These are phyloP conservation scores for Bisporella sp. DNA, from an alignment of 2,329 filamentous ascomycete species.

Conservation along the genomic window DNA sequence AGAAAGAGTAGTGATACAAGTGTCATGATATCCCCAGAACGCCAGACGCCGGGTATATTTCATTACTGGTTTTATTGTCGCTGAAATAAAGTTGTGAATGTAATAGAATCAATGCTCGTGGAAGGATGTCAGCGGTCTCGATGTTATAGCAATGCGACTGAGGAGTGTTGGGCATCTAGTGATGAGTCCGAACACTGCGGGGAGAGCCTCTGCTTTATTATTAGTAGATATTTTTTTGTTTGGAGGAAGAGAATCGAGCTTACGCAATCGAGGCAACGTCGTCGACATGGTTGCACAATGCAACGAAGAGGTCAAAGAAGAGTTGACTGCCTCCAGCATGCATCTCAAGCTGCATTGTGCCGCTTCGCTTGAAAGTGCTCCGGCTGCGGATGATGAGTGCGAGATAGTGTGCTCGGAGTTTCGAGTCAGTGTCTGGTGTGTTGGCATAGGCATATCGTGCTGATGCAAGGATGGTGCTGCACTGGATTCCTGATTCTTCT, in stretches of 20 bases:
- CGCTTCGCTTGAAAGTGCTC: slow-evolving; percentile 84
- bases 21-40: neutral
- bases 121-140: too few species aligned
- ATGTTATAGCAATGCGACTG: too few species aligned
- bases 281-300: slow-evolving; percentile 84
- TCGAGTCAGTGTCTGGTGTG: slow-evolving; percentile 86
- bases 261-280: slow-evolving; percentile 53
- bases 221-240: slow-evolving; percentile 1
- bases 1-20: slow-evolving; percentile 23
- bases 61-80: slow-evolving; percentile 1
- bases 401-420: slow-evolving; percentile 82
- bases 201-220: slow-evolving; percentile 21
- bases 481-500: slow-evolving; percentile 83
- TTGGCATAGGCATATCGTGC: slow-evolving; percentile 87
- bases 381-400: slow-evolving; percentile 86
- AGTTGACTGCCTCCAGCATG: slow-evolving; percentile 72
- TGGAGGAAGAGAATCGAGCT: slow-evolving; percentile 26
- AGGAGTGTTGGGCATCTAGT: slow-evolving; percentile 11
- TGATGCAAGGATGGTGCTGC: slow-evolving; percentile 77
- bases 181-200: slow-evolving; percentile 22
- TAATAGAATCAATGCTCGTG: neutral
- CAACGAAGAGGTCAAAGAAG: slow-evolving; percentile 92
- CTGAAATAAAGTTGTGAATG: slow-evolving; percentile 8
- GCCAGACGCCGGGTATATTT: slow-evolving; percentile 22
- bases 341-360: slow-evolving; percentile 96